phyloP scores from a whole-genome alignment of 768 basidiomycete genomes.

The Suillus subaureus region DNA sequence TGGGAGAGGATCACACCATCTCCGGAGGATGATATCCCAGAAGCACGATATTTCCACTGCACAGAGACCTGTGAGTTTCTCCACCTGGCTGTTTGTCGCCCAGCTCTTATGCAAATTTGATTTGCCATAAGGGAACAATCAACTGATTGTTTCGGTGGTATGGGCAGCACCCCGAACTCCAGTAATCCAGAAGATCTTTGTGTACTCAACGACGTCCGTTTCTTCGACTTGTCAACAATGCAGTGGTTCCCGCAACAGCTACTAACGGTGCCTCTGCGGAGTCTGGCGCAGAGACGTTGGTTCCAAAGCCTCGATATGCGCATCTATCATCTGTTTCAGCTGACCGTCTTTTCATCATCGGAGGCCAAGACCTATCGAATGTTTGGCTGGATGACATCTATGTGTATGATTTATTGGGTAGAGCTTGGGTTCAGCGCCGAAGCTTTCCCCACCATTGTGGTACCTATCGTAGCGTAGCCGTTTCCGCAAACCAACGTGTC shows the following conservation, averaged over 20 bases:
- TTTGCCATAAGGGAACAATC: conserved; percentile 66
- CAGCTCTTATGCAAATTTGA: conserved; percentile 18
- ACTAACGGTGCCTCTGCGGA: conserved; percentile 34
- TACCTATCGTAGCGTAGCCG: conserved; percentile 92
- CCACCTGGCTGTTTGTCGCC: not conserved
- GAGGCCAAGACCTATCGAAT: conserved; percentile 93
- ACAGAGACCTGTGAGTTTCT: conserved; percentile 72
- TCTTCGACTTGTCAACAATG: conserved; percentile 74
- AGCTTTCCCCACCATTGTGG: conserved; percentile 93
- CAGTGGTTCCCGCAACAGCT: conserved; percentile 65
- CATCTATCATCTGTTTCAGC: conserved; percentile 89
- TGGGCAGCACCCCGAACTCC: conserved; percentile 80
- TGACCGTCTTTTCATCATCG: conserved; percentile 86
- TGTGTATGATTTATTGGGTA: conserved; percentile 76
- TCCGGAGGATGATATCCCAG: conserved; percentile 71
- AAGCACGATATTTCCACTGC: conserved; percentile 93
- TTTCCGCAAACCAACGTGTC: conserved; percentile 69
- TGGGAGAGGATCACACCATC: conserved; percentile 74
- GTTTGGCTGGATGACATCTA: conserved; percentile 93
- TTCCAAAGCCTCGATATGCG: conserved; percentile 90
- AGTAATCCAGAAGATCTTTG: conserved; percentile 78
- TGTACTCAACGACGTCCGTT: conserved; percentile 91
- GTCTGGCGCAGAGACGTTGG: conserved; percentile 46
- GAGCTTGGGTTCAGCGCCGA: conserved; percentile 78
- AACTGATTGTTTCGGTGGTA: conserved; percentile 92